A percentile compares a stretch with the other conserved stretches of the same genome.
Evolutionary conservation across 768 basidiomycete species (phyloP).

Genomic region (Mycena belliarum): DNA sequence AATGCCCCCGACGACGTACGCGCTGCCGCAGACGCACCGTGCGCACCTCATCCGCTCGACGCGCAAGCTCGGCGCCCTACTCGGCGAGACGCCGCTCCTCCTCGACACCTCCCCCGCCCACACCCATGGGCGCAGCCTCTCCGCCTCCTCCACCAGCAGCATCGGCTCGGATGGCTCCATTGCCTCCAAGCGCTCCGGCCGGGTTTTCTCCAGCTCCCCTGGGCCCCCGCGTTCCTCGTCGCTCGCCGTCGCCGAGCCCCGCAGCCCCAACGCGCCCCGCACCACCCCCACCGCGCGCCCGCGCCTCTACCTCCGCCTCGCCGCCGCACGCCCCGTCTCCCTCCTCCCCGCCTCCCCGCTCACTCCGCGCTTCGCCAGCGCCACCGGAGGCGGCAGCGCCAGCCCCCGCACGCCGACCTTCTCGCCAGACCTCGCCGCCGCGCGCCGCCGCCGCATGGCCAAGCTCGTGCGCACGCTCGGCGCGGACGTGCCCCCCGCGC

Average conservation of each 20-base stretch:
- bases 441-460: conserved; percentile 41
- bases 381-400: no score
- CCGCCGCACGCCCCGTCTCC: neutral
- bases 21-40: conserved; percentile 4
- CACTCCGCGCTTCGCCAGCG: neutral
- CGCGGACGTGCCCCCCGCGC: conserved; percentile 42
- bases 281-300: neutral
- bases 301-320: conserved; percentile 6
- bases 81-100: conserved; percentile 7
- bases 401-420: conserved; percentile 4
- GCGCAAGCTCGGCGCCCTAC: conserved; percentile 6
- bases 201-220: neutral
- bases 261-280: neutral
- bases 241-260: neutral
- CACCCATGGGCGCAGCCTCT: neutral
- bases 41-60: conserved; percentile 5
- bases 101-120: neutral
- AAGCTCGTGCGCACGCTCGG: conserved; percentile 49
- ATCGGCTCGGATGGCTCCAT: no score
- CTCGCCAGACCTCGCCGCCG: conserved; percentile 11
- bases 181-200: conserved; percentile 1
- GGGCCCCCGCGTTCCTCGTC: conserved; percentile 8
- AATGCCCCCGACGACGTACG: conserved; percentile 5
- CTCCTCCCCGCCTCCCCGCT: neutral
- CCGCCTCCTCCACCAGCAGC: conserved; percentile 3